Conservation (phyloP, 148 eudicot species). For the Camellia sinensis region DNA sequence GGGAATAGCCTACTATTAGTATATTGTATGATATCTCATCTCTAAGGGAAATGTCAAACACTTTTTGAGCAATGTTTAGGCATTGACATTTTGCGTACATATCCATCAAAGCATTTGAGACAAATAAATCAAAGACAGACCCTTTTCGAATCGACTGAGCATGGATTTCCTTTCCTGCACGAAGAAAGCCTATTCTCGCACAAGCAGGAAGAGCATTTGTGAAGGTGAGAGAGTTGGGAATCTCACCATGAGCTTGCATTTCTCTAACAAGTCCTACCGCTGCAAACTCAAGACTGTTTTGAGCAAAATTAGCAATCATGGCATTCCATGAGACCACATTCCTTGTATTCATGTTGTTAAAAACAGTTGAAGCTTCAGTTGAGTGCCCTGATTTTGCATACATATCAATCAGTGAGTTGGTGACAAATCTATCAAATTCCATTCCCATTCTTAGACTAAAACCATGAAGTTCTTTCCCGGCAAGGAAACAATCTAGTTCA, state of each 20-base stretch:
- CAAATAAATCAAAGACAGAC: conserved; percentile 40
- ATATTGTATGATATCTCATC: conserved; percentile 69
- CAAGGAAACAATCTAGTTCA: conserved; percentile 43
- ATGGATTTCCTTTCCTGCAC: conserved; percentile 62
- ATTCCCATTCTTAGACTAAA: conserved; percentile 44
- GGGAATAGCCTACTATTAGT: conserved; percentile 65
- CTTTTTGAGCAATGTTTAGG: conserved; percentile 48
- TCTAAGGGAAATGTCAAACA: conserved; percentile 46
- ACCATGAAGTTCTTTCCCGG: conserved; percentile 60
- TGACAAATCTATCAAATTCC: conserved; percentile 53
- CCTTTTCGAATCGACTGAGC: conserved; percentile 49
- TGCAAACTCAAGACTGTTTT: conserved; percentile 44
- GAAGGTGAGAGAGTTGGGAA: conserved; percentile 58
- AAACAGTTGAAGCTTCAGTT: conserved; percentile 41
- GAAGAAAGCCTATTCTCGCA: conserved; percentile 53
- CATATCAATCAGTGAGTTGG: conserved; percentile 69
- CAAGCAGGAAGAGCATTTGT: conserved; percentile 80
- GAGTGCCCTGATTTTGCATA: conserved; percentile 53
- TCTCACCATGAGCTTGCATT: conserved; percentile 55
- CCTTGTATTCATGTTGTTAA: conserved; percentile 33
- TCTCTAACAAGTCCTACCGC: conserved; percentile 50
- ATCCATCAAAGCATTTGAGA: conserved; percentile 69
- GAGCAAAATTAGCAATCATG: conserved; percentile 63
- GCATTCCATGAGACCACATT: conserved; percentile 76
- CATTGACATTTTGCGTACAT: conserved; percentile 65